Base-by-base conservation (phyloP, 805 yeast species). In the Saturnispora silvae region DNA sequence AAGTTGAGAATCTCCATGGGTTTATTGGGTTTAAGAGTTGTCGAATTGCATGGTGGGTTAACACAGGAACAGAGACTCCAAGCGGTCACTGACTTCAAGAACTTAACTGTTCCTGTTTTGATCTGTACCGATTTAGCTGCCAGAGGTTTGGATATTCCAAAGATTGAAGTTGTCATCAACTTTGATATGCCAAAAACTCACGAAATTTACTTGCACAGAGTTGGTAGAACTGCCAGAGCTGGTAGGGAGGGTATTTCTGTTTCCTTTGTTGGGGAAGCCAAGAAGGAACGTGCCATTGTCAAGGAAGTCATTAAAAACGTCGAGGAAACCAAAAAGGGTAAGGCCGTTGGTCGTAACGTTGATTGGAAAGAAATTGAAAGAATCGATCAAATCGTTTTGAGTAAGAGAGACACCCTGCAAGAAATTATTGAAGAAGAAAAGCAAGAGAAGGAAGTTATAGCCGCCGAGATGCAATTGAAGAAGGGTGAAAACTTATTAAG, bases 191-290 rank as follows among this genome's bases (percentile, higher is more conserved):
- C 98, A 35, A 83, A 84, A 57, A 68, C 82, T 22, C 79, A 82
- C 52, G 98, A 92, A 47, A 72, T 89, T 27, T 92, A 92, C 59
- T 67, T 92, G 51, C 98, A 92, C 63, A 81, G 98, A 68, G 96
- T 92, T 42, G 98, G 98, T 62, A 83, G 98, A 71, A 92, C 97
- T 38, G 99, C 99, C 8, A 84, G 99, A 74, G 99, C 96, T 35
- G 97, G 97, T 16, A 75, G 97, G 61, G 84, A 82, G 37, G 99
- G 99, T 70, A 73, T 73, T 40, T 82, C 96, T 31, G 80, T 92
- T 28, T 79, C 96, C 2, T 77, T 92, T 60, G 98, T 92, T 11
- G 96, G 97, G 14, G 98, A 92, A 56, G 66, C 82, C 0, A 66
- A 84, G n/a, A 72, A 69, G 41, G 98, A 92, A 45, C 76, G 98